phyloP scores from a whole-genome alignment of 2,329 filamentous ascomycete genomes.

The Trichoderma sp. region DNA sequence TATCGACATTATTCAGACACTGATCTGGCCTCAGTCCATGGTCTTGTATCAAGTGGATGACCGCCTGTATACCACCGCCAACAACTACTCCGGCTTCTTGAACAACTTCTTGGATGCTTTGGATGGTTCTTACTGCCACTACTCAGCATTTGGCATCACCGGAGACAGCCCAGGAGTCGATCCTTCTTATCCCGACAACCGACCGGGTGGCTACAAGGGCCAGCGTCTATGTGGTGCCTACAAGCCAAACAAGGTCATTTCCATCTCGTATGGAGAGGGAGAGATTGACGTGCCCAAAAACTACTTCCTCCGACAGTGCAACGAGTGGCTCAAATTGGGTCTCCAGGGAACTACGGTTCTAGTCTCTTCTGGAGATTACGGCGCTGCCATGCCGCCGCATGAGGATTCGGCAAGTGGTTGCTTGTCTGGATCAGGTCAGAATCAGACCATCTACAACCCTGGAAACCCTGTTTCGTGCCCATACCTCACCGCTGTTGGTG shows the following conservation, averaged over 20 bases:
- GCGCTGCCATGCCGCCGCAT: slow-evolving; percentile 23
- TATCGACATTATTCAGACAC: slow-evolving; percentile 48
- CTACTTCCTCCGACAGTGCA: slow-evolving; percentile 47
- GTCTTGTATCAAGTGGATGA: slow-evolving; percentile 51
- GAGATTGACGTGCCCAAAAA: slow-evolving; percentile 48
- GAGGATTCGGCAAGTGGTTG: slow-evolving; percentile 15
- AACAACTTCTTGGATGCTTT: slow-evolving; percentile 50
- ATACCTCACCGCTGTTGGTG: slow-evolving; percentile 51
- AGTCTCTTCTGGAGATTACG: slow-evolving; percentile 44
- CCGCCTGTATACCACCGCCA: slow-evolving; percentile 43
- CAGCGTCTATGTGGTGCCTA: slow-evolving; percentile 35
- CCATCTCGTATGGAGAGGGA: slow-evolving; percentile 47
- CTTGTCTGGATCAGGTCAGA: slow-evolving; percentile 21
- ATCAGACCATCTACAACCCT: slow-evolving; percentile 34
- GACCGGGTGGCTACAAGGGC: slow-evolving; percentile 49
- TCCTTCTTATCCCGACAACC: slow-evolving; percentile 50
- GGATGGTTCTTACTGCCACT: slow-evolving; percentile 55
- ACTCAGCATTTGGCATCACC: slow-evolving; percentile 42
- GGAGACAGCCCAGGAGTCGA: slow-evolving; percentile 37
- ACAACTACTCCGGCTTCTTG: slow-evolving; percentile 43
- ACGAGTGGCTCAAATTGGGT: slow-evolving; percentile 49
- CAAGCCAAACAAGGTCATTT: slow-evolving; percentile 42
- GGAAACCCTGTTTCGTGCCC: slow-evolving; percentile 44
- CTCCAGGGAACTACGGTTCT: slow-evolving; percentile 45
- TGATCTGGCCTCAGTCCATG: slow-evolving; percentile 54